These are phyloP conservation scores for Vaccinium vitisidaea DNA, from an alignment of 148 eudicot genomes.

Conservation along the genomic window DNA sequence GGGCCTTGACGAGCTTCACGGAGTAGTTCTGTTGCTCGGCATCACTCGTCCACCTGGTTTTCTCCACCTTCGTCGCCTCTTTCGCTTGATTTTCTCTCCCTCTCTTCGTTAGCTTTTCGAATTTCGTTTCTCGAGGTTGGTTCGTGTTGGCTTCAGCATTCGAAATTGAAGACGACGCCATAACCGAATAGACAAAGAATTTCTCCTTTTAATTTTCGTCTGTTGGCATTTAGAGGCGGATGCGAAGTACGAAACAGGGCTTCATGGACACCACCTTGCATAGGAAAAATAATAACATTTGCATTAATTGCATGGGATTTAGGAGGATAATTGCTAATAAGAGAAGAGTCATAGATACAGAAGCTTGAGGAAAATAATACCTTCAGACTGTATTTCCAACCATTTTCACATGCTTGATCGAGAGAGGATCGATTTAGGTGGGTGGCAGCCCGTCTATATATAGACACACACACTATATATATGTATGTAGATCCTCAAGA, in stretches of 20 bases:
- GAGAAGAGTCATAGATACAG: too few species aligned
- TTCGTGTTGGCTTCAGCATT: slow-evolving; percentile 44
- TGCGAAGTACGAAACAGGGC: neutral
- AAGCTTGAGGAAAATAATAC: too few species aligned
- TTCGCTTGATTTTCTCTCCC: slow-evolving; percentile 29
- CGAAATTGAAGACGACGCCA: slow-evolving; percentile 28
- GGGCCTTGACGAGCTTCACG: slow-evolving; percentile 56
- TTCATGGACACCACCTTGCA: neutral
- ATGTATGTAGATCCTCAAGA: too few species aligned
- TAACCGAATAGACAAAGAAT: neutral
- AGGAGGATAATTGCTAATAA: too few species aligned
- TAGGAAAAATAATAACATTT: too few species aligned
- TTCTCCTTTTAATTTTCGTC: neutral
- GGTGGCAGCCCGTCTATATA: too few species aligned
- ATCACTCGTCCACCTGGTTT: slow-evolving; percentile 61
- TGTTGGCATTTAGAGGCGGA: neutral
- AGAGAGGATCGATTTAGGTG: too few species aligned
- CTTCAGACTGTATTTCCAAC: too few species aligned
- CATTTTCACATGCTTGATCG: too few species aligned
- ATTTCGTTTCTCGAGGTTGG: slow-evolving; percentile 27
- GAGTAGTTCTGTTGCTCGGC: slow-evolving; percentile 67
- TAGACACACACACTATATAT: too few species aligned
- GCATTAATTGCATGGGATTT: too few species aligned
- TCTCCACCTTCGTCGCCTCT: neutral
- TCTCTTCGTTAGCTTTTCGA: slow-evolving; percentile 12